These are phyloP conservation scores for Diaporthe citriasiana DNA, from an alignment of 2,329 filamentous ascomycete genomes.

Conservation along the genomic window DNA sequence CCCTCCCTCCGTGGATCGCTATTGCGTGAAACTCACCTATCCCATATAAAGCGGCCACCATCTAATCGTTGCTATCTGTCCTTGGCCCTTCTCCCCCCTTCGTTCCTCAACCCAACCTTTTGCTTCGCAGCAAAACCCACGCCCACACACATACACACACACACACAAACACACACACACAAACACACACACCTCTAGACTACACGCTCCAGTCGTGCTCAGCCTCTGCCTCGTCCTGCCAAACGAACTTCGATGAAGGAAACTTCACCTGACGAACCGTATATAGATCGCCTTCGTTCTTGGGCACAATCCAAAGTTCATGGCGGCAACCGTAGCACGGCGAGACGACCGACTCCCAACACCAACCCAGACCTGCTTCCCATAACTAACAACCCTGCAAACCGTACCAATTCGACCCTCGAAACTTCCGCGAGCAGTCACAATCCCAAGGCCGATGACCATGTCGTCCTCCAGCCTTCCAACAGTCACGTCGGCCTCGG, in stretches of 20 bases:
- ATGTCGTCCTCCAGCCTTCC: conserved; percentile 21
- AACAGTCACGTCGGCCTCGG: conserved; percentile 35
- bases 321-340: conserved; percentile 60
- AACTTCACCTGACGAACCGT: conserved; percentile 66
- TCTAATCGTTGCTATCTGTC: background rate
- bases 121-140: conserved; percentile 2
- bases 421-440: conserved; percentile 44
- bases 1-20: background rate
- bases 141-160: conserved; percentile 3
- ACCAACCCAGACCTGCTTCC: conserved; percentile 54
- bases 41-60: conserved; percentile 35
- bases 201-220: conserved; percentile 31
- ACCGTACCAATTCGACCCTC: conserved; percentile 43
- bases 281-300: conserved; percentile 70
- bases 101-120: conserved; percentile 14
- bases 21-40: conserved; percentile 32
- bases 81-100: background rate
- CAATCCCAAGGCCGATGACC: conserved; percentile 24
- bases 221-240: conserved; percentile 40
- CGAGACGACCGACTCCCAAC: conserved; percentile 57
- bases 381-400: conserved; percentile 52
- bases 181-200: background rate
- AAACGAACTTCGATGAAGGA: conserved; percentile 72
- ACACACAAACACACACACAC: too few species aligned
- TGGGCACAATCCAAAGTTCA: conserved; percentile 68